Evolutionary conservation across 176 grass and related monocot species (phyloP).

Genomic region (Melocanna baccifera): DNA sequence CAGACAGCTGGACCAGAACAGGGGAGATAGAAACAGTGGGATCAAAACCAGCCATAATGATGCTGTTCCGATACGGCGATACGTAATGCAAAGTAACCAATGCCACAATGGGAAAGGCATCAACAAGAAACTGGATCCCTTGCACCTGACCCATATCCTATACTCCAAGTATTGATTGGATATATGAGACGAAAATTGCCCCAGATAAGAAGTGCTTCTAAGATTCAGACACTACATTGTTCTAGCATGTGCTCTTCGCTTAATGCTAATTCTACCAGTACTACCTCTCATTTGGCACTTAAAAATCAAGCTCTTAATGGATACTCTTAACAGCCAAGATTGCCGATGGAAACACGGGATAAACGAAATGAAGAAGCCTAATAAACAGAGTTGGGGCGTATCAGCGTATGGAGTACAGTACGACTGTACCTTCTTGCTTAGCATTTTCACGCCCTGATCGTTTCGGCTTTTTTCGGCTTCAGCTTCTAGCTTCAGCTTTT

Average conservation of each 20-base stretch:
- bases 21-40: neutral
- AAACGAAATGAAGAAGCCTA: neutral
- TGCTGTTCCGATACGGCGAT: no score
- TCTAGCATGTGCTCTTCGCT: neutral
- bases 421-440: conserved; percentile 39
- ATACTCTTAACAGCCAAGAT: neutral
- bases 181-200: neutral
- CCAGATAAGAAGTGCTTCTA: neutral
- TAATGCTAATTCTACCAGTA: neutral
- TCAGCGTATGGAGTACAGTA: neutral
- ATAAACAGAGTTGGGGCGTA: neutral
- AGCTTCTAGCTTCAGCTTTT: no score
- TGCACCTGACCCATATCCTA: neutral
- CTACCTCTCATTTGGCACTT: neutral
- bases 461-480: no score
- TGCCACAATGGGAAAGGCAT: neutral
- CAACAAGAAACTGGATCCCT: neutral
- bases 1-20: neutral
- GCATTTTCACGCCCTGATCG: no score
- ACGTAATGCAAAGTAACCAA: neutral
- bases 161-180: neutral
- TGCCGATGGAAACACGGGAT: neutral
- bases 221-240: neutral
- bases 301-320: neutral
- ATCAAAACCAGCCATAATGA: neutral